These are phyloP conservation scores for Clonostachys sp. DNA, from an alignment of 2,329 filamentous ascomycete species.

Conservation along the genomic window DNA sequence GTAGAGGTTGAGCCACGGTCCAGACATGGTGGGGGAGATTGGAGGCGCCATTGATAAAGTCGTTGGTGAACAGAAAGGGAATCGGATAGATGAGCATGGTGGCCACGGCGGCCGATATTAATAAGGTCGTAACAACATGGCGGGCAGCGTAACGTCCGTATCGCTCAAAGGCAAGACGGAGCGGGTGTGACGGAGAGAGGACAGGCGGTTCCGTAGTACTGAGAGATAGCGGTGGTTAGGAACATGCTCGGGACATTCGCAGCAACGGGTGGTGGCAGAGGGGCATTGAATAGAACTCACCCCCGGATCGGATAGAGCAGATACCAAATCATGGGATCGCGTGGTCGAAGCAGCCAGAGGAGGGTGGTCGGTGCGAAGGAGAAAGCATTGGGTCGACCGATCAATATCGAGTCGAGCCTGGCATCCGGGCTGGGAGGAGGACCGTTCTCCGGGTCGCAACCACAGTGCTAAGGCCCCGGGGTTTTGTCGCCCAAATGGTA, in stretches of 20 bases:
- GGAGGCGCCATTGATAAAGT: constrained; percentile 66
- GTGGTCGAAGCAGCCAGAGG: neutral
- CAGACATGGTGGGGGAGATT: constrained; percentile 76
- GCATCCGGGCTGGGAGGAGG: too few species aligned
- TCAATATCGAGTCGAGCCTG: too few species aligned
- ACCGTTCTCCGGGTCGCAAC: too few species aligned
- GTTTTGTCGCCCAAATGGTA: too few species aligned
- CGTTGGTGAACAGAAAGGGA: constrained; percentile 68
- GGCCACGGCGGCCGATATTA: constrained; percentile 69
- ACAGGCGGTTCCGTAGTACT: constrained; percentile 73
- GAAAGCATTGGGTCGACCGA: neutral
- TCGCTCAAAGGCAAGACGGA: constrained; percentile 60
- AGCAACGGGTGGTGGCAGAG: neutral
- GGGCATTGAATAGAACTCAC: constrained; percentile 38
- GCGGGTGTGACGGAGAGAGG: constrained; percentile 58
- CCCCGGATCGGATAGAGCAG: constrained; percentile 72
- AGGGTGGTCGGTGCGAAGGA: neutral
- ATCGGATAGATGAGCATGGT: constrained; percentile 70
- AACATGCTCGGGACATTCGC: constrained; percentile 5
- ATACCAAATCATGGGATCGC: constrained; percentile 65
- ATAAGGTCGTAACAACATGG: constrained; percentile 69
- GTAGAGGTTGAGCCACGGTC: constrained; percentile 66
- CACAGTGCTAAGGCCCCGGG: too few species aligned
- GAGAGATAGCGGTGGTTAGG: constrained; percentile 1
- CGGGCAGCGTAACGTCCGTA: constrained; percentile 68